A percentile compares a stretch with the other conserved stretches of the same genome.
Conservation (phyloP, 345 rosid species). For the Euclidium syriacum region DNA sequence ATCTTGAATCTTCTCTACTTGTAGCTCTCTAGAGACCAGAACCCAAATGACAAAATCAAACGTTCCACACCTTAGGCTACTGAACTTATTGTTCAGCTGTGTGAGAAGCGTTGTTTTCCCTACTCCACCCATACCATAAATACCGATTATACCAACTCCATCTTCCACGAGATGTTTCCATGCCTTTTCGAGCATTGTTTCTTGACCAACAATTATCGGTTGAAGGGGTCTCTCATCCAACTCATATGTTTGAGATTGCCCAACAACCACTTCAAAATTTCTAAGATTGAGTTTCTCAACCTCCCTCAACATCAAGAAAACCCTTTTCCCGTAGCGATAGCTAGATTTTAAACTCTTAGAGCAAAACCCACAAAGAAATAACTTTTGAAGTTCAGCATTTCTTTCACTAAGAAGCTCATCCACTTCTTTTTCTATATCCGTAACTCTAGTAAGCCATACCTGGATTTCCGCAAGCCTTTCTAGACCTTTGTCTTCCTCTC, state of each 20-base stretch:
- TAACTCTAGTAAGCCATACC: too few species aligned
- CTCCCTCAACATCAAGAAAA: background rate
- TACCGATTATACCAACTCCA: background rate
- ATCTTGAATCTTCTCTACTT: constrained; percentile 5
- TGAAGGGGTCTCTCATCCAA: background rate
- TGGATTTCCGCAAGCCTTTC: too few species aligned
- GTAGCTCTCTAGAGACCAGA: constrained; percentile 4
- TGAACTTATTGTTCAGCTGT: constrained; percentile 2
- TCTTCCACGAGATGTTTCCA: background rate
- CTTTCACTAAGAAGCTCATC: too few species aligned
- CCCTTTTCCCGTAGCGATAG: background rate
- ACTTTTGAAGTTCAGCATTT: too few species aligned
- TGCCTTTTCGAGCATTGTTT: background rate
- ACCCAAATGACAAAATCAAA: constrained; percentile 4
- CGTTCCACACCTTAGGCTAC: background rate
- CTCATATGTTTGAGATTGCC: background rate
- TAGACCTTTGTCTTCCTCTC: too few species aligned
- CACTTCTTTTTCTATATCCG: too few species aligned
- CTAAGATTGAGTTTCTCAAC: background rate
- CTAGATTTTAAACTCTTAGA: background rate
- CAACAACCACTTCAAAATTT: background rate
- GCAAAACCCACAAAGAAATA: background rate
- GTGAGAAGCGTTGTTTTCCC: constrained; percentile 24
- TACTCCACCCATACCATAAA: constrained; percentile 2
- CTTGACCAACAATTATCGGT: background rate